These are phyloP conservation scores for Rhynchosporium secalis DNA, from an alignment of 2,329 filamentous ascomycete genomes.

Conservation along the genomic window DNA sequence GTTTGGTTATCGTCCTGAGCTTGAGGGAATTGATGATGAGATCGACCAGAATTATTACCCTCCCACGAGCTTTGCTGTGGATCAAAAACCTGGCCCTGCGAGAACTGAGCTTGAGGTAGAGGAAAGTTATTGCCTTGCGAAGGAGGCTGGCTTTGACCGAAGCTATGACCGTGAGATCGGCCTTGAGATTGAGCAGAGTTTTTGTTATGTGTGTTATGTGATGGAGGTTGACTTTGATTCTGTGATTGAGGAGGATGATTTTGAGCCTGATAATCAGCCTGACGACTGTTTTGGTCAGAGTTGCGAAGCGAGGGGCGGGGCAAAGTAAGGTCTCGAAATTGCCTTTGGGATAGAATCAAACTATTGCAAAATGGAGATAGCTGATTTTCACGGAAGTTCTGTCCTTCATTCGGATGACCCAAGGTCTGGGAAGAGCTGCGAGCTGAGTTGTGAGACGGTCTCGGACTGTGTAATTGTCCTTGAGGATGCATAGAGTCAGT, in stretches of 20 bases:
- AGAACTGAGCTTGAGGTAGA: too few relatives aligned
- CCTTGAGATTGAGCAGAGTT: too few relatives aligned
- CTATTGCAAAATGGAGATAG: not conserved
- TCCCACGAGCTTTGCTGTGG: not conserved
- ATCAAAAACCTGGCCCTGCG: too few relatives aligned
- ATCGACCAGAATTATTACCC: not conserved
- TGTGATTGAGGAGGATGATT: not conserved
- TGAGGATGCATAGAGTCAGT: too few relatives aligned
- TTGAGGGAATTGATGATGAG: not conserved
- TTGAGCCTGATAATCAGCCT: not conserved
- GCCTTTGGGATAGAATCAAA: too few relatives aligned
- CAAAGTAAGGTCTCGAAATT: not conserved
- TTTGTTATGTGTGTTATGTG: too few relatives aligned
- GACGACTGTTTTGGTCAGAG: not conserved
- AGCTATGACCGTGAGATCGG: too few relatives aligned
- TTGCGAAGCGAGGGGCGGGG: not conserved
- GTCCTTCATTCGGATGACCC: not conserved
- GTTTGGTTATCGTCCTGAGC: not conserved
- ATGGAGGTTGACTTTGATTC: too few relatives aligned
- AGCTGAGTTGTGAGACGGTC: not conserved
- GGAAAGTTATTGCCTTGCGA: too few relatives aligned
- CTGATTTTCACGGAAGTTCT: not conserved
- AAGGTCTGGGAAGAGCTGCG: not conserved
- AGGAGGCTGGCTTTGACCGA: too few relatives aligned
- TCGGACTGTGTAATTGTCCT: too few relatives aligned